phyloP scores from a whole-genome alignment of 2,329 filamentous ascomycete species.

The Colletotrichum plurivorum region DNA sequence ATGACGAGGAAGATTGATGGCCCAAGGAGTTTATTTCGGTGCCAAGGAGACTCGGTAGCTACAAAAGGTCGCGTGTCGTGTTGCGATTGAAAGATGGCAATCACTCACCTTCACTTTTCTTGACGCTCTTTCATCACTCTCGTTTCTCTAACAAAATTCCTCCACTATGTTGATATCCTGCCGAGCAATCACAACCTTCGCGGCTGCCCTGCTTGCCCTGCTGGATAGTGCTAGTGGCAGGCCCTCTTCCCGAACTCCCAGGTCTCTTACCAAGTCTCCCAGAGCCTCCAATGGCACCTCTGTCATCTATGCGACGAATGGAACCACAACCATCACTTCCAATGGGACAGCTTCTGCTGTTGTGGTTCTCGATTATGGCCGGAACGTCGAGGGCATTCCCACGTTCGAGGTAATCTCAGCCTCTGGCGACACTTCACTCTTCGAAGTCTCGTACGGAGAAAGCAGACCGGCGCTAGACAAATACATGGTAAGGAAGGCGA shows the following conservation, averaged over 20 bases:
- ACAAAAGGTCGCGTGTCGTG: background rate
- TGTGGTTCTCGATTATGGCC: conserved; percentile 23
- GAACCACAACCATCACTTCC: conserved; percentile 8
- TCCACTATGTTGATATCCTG: background rate
- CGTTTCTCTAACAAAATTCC: background rate
- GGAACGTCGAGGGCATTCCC: conserved; percentile 19
- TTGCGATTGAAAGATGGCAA: background rate
- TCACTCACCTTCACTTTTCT: background rate
- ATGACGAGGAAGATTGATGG: background rate
- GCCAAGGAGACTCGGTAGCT: background rate
- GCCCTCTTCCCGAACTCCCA: background rate
- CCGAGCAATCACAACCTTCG: background rate
- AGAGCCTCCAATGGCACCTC: background rate
- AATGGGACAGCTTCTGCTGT: conserved; percentile 5
- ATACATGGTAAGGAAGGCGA: background rate
- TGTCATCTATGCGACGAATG: background rate
- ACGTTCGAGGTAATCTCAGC: conserved; percentile 27
- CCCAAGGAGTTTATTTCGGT: background rate
- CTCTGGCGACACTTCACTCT: conserved; percentile 16
- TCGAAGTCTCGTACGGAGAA: conserved; percentile 27
- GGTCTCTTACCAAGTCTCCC: background rate
- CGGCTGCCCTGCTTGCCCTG: background rate
- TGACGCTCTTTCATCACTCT: background rate
- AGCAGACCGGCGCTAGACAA: background rate
- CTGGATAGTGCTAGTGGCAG: background rate